Evolutionary conservation across 2,329 filamentous ascomycete species (phyloP).

Genomic region (Cercospora brassicicola): DNA sequence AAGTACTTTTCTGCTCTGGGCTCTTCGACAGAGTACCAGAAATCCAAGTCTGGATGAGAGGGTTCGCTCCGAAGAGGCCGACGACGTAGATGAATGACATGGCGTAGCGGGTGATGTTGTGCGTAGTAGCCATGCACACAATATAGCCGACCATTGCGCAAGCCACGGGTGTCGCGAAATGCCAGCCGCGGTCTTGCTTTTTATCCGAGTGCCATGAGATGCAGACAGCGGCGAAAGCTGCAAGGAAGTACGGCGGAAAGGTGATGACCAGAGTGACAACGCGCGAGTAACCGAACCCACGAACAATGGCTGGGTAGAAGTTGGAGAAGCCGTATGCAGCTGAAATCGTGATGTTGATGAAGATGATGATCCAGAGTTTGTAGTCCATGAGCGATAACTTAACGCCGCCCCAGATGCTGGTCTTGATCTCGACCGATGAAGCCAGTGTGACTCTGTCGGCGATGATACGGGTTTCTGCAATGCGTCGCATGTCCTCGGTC

Average conservation of each 20-base stretch:
- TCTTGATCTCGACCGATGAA: slow-evolving; percentile 45
- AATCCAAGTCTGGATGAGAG: neutral
- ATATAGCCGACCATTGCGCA: slow-evolving; percentile 57
- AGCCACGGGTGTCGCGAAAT: slow-evolving; percentile 59
- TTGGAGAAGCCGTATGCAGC: slow-evolving; percentile 61
- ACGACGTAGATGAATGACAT: slow-evolving; percentile 56
- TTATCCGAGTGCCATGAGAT: slow-evolving; percentile 53
- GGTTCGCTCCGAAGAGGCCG: neutral
- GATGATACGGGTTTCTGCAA: slow-evolving; percentile 55
- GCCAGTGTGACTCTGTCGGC: slow-evolving; percentile 46
- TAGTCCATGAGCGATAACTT: slow-evolving; percentile 52
- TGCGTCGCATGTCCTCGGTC: slow-evolving; percentile 55
- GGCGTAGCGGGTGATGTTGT: slow-evolving; percentile 57
- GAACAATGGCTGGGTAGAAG: slow-evolving; percentile 65
- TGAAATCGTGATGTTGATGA: slow-evolving; percentile 56
- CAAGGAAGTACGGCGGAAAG: slow-evolving; percentile 58
- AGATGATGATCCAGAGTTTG: slow-evolving; percentile 55
- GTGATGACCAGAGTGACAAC: slow-evolving; percentile 60
- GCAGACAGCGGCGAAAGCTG: slow-evolving; percentile 54
- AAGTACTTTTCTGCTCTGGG: neutral
- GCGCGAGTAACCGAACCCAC: slow-evolving; percentile 59
- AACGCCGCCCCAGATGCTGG: slow-evolving; percentile 49
- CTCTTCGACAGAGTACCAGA: neutral
- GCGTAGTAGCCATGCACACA: slow-evolving; percentile 55
- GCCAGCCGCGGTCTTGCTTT: slow-evolving; percentile 56